phyloP scores from a whole-genome alignment of 108 stramenopile species.

The Discostella pseudostelligera region DNA sequence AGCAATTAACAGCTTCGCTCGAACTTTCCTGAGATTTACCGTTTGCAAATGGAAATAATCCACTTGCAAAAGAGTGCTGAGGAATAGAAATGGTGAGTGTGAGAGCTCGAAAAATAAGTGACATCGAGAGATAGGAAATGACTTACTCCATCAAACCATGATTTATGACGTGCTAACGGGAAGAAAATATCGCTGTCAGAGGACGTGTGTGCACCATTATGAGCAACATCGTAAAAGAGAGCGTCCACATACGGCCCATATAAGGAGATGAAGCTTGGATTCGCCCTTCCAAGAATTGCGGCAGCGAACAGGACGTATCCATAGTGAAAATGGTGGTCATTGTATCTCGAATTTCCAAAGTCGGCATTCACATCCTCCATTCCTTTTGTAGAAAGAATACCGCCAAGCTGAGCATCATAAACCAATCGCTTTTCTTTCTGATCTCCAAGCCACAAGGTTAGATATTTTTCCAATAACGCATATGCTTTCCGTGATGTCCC shows the following conservation, averaged over 20 bases:
- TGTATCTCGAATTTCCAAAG: constrained; percentile 44
- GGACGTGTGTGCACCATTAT: constrained; percentile 41
- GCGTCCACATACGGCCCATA: constrained; percentile 73
- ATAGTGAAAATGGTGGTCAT: constrained; percentile 83
- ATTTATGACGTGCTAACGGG: constrained; percentile 76
- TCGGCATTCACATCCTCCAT: constrained; percentile 33
- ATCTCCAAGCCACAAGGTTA: constrained; percentile 39
- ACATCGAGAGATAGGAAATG: not conserved
- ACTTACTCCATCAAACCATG: constrained; percentile 78
- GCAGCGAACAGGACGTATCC: constrained; percentile 71
- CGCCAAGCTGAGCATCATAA: constrained; percentile 46
- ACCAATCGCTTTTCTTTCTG: constrained; percentile 24
- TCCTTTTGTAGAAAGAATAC: constrained; percentile 46
- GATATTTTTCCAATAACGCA: constrained; percentile 37
- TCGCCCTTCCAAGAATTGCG: constrained; percentile 64
- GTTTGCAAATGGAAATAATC: constrained; percentile 83
- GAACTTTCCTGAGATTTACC: constrained; percentile 97
- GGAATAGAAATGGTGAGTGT: not conserved
- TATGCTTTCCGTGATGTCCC: constrained; percentile 18
- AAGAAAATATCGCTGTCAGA: constrained; percentile 52
- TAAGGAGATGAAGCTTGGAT: constrained; percentile 59
- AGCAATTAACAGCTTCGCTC: constrained; percentile 96
- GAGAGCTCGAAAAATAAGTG: not conserved
- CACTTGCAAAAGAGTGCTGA: constrained; percentile 80
- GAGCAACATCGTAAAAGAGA: constrained; percentile 76